phyloP scores from a whole-genome alignment of 805 yeast species.

The Candida nitratophila region DNA sequence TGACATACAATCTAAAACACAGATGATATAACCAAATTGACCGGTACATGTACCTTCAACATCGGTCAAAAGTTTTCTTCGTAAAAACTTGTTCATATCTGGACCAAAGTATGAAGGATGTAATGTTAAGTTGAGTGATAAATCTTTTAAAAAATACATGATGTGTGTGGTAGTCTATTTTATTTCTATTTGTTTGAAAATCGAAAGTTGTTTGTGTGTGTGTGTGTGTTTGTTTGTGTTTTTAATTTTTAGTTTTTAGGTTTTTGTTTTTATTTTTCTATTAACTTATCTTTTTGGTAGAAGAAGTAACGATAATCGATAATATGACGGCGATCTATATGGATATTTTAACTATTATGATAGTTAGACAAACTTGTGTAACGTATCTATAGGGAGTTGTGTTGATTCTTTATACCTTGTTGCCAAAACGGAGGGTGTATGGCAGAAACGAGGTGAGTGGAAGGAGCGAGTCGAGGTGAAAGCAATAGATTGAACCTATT shows the following conservation, averaged over 20 bases:
- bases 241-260: not conserved
- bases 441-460: no score
- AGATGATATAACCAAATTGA: conserved; percentile 94
- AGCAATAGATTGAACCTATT: no score
- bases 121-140: conserved; percentile 83
- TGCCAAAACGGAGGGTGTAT: no score
- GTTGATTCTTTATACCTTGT: no score
- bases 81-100: conserved; percentile 88
- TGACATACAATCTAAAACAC: conserved; percentile 90
- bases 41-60: conserved; percentile 99
- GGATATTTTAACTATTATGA: no score
- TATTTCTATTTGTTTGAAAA: not conserved
- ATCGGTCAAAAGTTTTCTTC: conserved; percentile 85
- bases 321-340: no score
- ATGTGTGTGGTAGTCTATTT: not conserved
- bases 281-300: no score
- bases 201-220: not conserved
- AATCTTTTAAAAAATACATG: conserved; percentile 57
- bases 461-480: no score
- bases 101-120: conserved; percentile 98
- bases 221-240: not conserved
- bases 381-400: no score
- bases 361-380: no score
- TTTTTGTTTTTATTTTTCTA: not conserved
- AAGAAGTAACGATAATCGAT: no score